These are phyloP conservation scores for Euryodendron excelsum DNA, from an alignment of 148 eudicot genomes.

Conservation along the genomic window DNA sequence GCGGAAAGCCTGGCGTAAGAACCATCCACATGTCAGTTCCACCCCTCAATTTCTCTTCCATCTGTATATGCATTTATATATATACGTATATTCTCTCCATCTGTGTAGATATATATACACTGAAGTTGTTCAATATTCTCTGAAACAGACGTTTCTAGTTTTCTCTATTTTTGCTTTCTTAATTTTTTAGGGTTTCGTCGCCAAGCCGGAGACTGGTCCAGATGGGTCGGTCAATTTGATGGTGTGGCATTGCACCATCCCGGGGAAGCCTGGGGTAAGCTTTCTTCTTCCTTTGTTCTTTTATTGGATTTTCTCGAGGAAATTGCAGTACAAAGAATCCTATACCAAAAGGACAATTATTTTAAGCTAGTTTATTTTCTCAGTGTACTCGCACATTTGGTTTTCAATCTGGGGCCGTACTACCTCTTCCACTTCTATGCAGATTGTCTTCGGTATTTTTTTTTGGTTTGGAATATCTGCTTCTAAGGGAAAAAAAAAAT, in stretches of 20 bases:
- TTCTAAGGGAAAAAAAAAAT: too few species aligned
- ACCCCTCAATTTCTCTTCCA: background rate
- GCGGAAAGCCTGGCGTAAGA: slow-evolving; percentile 83
- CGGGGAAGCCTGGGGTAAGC: slow-evolving; percentile 77
- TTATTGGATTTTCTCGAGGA: background rate
- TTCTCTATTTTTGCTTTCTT: too few species aligned
- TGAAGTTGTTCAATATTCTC: too few species aligned
- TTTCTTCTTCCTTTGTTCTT: background rate
- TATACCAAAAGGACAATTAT: too few species aligned
- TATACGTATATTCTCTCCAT: background rate
- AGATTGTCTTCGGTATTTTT: too few species aligned
- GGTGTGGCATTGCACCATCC: slow-evolving; percentile 78
- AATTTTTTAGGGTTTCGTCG: slow-evolving; percentile 84
- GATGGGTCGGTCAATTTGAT: slow-evolving; percentile 81
- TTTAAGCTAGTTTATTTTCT: too few species aligned
- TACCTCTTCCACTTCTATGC: too few species aligned
- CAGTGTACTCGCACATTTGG: slow-evolving; percentile 6
- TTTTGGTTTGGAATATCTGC: too few species aligned
- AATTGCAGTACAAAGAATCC: too few species aligned
- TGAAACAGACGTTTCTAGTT: too few species aligned
- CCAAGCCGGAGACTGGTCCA: slow-evolving; percentile 64
- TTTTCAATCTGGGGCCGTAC: too few species aligned
- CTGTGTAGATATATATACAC: too few species aligned
- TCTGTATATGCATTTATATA: background rate
- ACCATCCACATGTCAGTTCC: slow-evolving; percentile 76